A percentile compares a stretch with the other conserved stretches of the same genome.
Conservation (phyloP, 148 eudicot genomes). For the Diospyros lotus region DNA sequence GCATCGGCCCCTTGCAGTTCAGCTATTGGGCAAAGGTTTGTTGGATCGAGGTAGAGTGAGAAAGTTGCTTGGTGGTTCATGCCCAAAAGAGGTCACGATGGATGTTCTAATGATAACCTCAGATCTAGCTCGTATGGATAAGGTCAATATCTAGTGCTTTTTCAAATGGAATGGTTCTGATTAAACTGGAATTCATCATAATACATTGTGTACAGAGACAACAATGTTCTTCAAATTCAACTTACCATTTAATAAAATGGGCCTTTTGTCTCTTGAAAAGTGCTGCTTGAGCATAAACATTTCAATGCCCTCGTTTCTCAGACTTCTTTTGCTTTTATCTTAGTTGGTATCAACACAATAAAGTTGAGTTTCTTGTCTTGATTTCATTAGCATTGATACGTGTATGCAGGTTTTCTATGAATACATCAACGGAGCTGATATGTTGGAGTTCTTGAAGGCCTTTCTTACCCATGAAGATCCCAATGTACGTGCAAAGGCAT, state of each 20-base stretch:
- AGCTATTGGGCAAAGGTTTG: slow-evolving; percentile 76
- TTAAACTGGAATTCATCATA: neutral
- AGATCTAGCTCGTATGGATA: slow-evolving; percentile 97
- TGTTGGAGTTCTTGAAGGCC: slow-evolving; percentile 60
- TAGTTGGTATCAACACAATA: neutral
- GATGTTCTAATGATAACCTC: slow-evolving; percentile 88
- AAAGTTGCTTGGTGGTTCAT: slow-evolving; percentile 56
- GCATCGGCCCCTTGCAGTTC: slow-evolving; percentile 64
- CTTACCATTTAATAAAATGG: neutral
- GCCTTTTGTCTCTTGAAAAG: neutral
- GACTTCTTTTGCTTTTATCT: neutral
- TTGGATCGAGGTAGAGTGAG: slow-evolving; percentile 68
- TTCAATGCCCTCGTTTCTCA: neutral
- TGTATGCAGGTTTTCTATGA: slow-evolving; percentile 72
- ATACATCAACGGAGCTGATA: slow-evolving; percentile 63
- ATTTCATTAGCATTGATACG: no score
- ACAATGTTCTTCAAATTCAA: neutral
- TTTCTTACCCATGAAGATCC: slow-evolving; percentile 80
- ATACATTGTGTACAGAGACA: neutral
- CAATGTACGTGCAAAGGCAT: slow-evolving; percentile 75
- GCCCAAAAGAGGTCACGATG: slow-evolving; percentile 75
- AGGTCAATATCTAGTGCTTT: slow-evolving; percentile 38
- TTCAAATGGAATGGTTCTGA: neutral
- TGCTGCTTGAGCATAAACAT: neutral
- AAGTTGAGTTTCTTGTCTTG: neutral